Evolutionary conservation across 257 asterid species (phyloP).

Genomic region (Gentiana macrophylla): DNA sequence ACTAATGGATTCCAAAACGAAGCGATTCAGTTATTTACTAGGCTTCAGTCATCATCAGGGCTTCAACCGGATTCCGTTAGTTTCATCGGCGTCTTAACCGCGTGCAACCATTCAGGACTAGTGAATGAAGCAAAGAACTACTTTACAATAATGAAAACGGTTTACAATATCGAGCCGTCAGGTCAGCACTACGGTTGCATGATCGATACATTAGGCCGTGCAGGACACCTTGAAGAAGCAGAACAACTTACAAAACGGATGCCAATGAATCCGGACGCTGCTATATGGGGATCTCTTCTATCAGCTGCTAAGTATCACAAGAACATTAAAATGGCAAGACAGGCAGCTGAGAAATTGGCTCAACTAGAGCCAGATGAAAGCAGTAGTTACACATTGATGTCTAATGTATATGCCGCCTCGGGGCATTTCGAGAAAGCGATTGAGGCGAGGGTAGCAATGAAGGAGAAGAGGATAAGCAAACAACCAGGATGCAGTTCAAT

Average conservation of each 20-base stretch:
- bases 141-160: slow-evolving; percentile 30
- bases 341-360: slow-evolving; percentile 42
- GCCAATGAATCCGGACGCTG: slow-evolving; percentile 50
- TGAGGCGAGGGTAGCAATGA: slow-evolving; percentile 43
- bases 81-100: slow-evolving; percentile 38
- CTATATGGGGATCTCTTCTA: slow-evolving; percentile 54
- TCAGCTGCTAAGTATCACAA: slow-evolving; percentile 32
- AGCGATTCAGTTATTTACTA: slow-evolving; percentile 33
- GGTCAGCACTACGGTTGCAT: slow-evolving; percentile 59
- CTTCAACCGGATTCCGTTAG: slow-evolving; percentile 43
- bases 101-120: slow-evolving; percentile 44
- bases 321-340: slow-evolving; percentile 32
- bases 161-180: slow-evolving; percentile 31
- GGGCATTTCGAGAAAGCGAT: slow-evolving; percentile 40
- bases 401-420: slow-evolving; percentile 48
- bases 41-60: slow-evolving; percentile 25
- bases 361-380: slow-evolving; percentile 36
- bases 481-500: slow-evolving; percentile 60
- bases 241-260: slow-evolving; percentile 32
- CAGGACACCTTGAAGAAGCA: slow-evolving; percentile 61
- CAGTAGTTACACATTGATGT: slow-evolving; percentile 45
- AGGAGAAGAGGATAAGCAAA: slow-evolving; percentile 30
- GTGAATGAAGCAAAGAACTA: slow-evolving; percentile 40
- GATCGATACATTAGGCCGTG: slow-evolving; percentile 57
- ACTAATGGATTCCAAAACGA: slow-evolving; percentile 40